phyloP scores from a whole-genome alignment of 495 filamentous ascomycete species.

The Hypoxylon fuscum region DNA sequence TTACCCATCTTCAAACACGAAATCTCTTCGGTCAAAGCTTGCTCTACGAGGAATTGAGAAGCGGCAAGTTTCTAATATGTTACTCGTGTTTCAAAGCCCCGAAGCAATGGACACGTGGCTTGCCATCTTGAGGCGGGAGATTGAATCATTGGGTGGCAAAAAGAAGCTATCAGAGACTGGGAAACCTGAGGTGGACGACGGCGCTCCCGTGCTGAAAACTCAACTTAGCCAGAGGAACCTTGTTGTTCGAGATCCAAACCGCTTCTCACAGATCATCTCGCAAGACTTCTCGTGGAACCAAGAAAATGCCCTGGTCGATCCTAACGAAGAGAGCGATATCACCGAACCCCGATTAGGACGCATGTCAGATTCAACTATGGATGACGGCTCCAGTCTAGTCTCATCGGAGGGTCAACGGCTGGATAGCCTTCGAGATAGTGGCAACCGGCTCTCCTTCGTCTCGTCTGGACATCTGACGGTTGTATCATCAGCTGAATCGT shows the following conservation, averaged over 20 bases:
- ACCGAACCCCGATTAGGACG: constrained; percentile 21
- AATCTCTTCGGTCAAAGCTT: constrained; percentile 75
- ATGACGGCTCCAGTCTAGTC: constrained; percentile 57
- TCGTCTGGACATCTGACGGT: constrained; percentile 67
- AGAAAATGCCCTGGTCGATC: constrained; percentile 34
- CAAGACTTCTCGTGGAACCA: constrained; percentile 47
- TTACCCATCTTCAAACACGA: constrained; percentile 59
- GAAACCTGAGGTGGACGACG: constrained; percentile 50
- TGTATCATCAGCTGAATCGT: constrained; percentile 63
- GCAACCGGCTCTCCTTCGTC: constrained; percentile 68
- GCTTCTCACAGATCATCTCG: constrained; percentile 50
- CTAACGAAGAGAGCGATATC: constrained; percentile 26
- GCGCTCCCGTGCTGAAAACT: constrained; percentile 51
- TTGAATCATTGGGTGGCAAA: constrained; percentile 74
- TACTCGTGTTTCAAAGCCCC: constrained; percentile 82
- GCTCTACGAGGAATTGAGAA: constrained; percentile 71
- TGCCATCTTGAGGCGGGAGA: constrained; percentile 68
- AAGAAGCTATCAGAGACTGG: constrained; percentile 69
- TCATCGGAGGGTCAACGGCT: constrained; percentile 61
- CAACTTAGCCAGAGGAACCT: constrained; percentile 61
- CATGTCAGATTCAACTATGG: constrained; percentile 38
- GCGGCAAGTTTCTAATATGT: constrained; percentile 70
- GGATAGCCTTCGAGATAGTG: constrained; percentile 59
- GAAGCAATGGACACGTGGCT: constrained; percentile 91
- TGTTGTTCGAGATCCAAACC: constrained; percentile 61